Base-by-base conservation (phyloP, 176 grass and related monocot genomes). In the Rhipidocladum racemiflorum region DNA sequence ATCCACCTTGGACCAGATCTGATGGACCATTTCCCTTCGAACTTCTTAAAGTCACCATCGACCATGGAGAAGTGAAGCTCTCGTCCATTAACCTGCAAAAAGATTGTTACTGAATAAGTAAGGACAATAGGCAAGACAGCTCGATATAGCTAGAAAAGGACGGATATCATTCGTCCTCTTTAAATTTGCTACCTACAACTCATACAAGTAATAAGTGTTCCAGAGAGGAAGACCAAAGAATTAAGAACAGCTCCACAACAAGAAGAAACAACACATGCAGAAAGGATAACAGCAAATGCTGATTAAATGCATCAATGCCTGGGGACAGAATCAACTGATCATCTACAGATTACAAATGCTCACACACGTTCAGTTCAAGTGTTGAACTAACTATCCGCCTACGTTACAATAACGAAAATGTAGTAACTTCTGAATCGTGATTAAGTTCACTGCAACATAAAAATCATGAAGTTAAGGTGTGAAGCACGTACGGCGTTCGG, bases 11-110 rank as follows among this genome's bases (percentile, higher is more conserved):
- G 90, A 88, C 92, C 88, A 75, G 95, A 20, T 84, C 76, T 82
- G 61, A 98, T 63, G 40, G 87, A 93, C 95, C 92, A 98, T 87
- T 98, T 95, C 23, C 92, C 92, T 90, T 98, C 95, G n/a, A 98
- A 98, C 77, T 91, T 98, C 82, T 91, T 95, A 62, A 98, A 98
- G 77, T 95, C 95, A 4, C 95, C 95, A 86, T 95, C 95, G 14
- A 98, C 92, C 95, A 98, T 90, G 25, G 82, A 91, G 83, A 95
- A 98, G 87, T 85, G 90, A 61, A 98, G 95, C 76, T 95, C 95
- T 56, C 88, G 74, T 6, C 95, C 92, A 87, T 91, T 86, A 74
- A 72, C 85, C 92, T 98, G 78, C 48, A 18, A 3, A 25, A 0
- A 23, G 62, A 85, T 83, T 27, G 4, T 84, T 39, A 40, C 51